Conservation (phyloP, 1,284 basidiomycete species). For the Irpex sp. region DNA sequence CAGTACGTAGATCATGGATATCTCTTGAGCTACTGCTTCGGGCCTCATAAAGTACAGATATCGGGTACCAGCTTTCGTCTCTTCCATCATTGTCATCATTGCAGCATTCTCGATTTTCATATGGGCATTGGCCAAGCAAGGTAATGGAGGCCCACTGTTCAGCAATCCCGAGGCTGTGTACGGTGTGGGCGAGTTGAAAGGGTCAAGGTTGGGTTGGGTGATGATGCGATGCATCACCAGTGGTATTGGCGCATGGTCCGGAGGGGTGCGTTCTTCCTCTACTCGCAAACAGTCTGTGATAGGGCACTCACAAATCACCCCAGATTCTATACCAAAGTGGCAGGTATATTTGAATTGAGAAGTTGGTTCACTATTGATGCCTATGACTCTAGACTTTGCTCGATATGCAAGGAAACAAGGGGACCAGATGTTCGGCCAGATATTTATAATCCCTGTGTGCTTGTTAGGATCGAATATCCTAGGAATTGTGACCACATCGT, state of each 20-base stretch:
- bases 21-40: neutral
- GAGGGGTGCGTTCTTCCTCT: slow-evolving; percentile 15
- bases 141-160: slow-evolving; percentile 28
- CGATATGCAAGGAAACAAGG: slow-evolving; percentile 29
- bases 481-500: slow-evolving; percentile 26
- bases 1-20: slow-evolving; percentile 2
- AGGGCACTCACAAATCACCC: neutral
- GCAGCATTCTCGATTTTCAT: slow-evolving; percentile 30
- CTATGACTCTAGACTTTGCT: slow-evolving; percentile 26
- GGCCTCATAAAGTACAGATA: slow-evolving; percentile 18
- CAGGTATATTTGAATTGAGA: neutral
- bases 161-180: slow-evolving; percentile 27
- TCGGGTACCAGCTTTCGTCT: slow-evolving; percentile 24
- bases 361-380: no score
- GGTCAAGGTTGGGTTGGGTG: slow-evolving; percentile 26
- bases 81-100: slow-evolving; percentile 27
- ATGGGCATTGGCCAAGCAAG: slow-evolving; percentile 32
- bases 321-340: slow-evolving; percentile 31
- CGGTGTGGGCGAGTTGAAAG: slow-evolving; percentile 21
- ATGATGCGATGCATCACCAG: slow-evolving; percentile 32
- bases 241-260: slow-evolving; percentile 28
- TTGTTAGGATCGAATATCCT: slow-evolving; percentile 30
- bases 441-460: slow-evolving; percentile 30
- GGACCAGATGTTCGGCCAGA: slow-evolving; percentile 29
- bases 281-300: neutral